Percentiles rank a stretch among this genome's conserved stretches.
Conservation (phyloP, 345 rosid genomes). For the Moricandia arvensis region DNA sequence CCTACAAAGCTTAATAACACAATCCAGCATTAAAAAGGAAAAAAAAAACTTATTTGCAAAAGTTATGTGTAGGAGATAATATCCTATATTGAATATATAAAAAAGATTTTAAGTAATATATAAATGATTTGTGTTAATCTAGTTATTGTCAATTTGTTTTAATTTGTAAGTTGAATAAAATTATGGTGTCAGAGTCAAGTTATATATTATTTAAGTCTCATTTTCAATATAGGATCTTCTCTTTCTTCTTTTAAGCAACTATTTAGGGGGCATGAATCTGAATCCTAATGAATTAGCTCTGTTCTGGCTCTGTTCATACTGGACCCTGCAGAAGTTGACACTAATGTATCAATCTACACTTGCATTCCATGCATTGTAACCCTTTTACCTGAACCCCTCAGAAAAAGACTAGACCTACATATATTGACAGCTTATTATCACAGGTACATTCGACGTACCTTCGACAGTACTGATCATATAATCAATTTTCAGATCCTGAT, state of each 20-base stretch:
- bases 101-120: too few species aligned
- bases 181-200: too few species aligned
- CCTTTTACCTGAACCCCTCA: conserved; percentile 10
- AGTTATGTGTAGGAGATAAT: background rate
- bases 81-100: too few species aligned
- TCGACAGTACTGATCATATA: background rate
- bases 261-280: conserved; percentile 35
- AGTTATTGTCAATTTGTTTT: too few species aligned
- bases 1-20: too few species aligned
- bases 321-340: conserved; percentile 35
- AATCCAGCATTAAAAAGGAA: too few species aligned
- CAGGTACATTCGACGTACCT: background rate
- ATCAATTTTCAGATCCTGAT: conserved; percentile 8
- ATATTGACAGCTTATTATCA: background rate
- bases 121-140: too few species aligned
- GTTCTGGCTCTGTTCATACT: conserved; percentile 29
- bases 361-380: conserved; percentile 20
- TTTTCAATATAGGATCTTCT: background rate
- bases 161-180: too few species aligned
- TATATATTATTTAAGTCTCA: too few species aligned
- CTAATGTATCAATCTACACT: conserved; percentile 16
- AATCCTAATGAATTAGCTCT: conserved; percentile 17
- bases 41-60: background rate
- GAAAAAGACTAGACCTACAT: background rate
- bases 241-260: conserved; percentile 8